These are phyloP conservation scores for Capsicum pubescens DNA, from an alignment of 257 asterid genomes.

Conservation along the genomic window DNA sequence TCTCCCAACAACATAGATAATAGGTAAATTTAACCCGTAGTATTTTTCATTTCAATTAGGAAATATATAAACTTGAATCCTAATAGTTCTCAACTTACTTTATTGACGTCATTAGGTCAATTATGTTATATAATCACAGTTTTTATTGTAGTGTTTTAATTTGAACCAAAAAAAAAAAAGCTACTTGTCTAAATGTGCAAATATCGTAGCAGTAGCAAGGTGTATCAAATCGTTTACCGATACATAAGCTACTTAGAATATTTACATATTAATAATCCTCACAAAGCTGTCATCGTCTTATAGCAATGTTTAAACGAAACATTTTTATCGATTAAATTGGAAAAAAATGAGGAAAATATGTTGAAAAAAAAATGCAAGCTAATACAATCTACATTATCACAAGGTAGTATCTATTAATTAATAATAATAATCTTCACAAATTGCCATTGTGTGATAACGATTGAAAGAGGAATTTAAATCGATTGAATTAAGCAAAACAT, in stretches of 20 bases:
- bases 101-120: too few relatives aligned
- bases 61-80: background rate
- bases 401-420: background rate
- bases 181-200: background rate
- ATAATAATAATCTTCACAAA: background rate
- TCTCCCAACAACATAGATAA: background rate
- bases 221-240: background rate
- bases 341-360: background rate
- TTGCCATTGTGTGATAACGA: background rate
- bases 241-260: background rate
- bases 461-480: background rate
- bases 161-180: background rate
- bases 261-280: too few relatives aligned
- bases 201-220: background rate
- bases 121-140: background rate
- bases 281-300: background rate
- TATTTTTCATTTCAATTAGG: background rate
- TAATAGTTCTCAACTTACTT: background rate
- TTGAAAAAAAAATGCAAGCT: background rate
- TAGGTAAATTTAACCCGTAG: too few relatives aligned
- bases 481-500: background rate
- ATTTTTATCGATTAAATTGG: background rate
- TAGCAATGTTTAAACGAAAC: background rate
- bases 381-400: background rate
- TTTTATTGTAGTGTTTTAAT: background rate